Base-by-base conservation (phyloP, 2,329 filamentous ascomycete species). In the Phymatotrichopsis omnivora region DNA sequence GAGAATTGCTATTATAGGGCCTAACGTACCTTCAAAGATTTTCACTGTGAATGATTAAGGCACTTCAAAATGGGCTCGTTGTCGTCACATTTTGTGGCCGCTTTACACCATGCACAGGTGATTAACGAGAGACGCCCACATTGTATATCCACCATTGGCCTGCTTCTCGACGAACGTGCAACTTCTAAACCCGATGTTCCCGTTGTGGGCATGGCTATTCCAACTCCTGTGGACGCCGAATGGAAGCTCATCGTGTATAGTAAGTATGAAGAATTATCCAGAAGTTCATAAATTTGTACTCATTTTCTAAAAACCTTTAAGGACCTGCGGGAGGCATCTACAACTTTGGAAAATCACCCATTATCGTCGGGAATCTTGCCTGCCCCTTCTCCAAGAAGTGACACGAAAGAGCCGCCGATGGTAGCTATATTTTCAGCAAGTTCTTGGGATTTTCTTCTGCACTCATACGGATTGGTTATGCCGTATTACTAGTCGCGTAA, bases 371-470 rank as follows among this genome's bases (percentile, higher is more conserved):
- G n/a, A n/a, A n/a, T n/a, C n/a, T 10, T 46, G 14, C 47, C 31
- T 5, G 31, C 27, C n/a, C n/a, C n/a, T n/a, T 44, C 37, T 50
- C 29, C 30, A 36, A 19, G 33, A 46, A 56, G 14, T 22, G 31
- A 23, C 10, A 29, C 49, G 60, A 23, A 67, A 17, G n/a, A 16
- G 16, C 45, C 34, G 7, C 51, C 51, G 2, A 37, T 67, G 0
- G 63, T 76, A 2, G 76, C 69, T 0, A 57, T 81, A 7, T 59
- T 81, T 0, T 73, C 70, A 47, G 65, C 69, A 0, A 80, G 75
- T 54, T 74, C 70, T 0, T 58, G 69, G 0, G 67, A 73, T 7
- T 78, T 81, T 43, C 62, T 80, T 0, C 80, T 2, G 76, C 68
- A 0, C 62, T 80, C 30, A 72, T 78, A 58, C 64, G 68, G 7